phyloP scores from a whole-genome alignment of 2,329 filamentous ascomycete genomes.

The Fusarium neocosmosporiellum region DNA sequence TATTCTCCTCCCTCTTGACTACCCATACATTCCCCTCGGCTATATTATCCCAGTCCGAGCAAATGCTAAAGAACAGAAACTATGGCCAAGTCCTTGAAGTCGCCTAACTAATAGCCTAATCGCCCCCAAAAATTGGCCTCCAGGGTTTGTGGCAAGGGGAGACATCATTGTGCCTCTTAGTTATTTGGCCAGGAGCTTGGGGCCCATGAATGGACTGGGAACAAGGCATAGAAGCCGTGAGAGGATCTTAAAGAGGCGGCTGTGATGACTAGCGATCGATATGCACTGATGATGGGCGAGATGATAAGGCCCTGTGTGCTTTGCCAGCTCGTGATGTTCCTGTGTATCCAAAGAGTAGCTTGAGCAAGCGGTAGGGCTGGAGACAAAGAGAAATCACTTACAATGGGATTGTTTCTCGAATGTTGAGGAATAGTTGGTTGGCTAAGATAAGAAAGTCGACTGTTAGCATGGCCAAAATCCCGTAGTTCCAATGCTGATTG shows the following conservation, averaged over 20 bases:
- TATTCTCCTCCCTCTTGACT: neutral
- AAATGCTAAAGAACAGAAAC: neutral
- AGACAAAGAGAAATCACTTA: neutral
- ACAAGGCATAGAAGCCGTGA: neutral
- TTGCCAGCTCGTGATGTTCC: neutral
- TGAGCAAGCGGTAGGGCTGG: neutral
- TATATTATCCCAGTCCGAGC: neutral
- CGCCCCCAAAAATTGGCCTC: neutral
- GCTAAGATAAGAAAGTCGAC: neutral
- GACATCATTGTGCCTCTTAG: neutral
- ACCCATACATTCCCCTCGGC: neutral
- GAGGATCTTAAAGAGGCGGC: neutral
- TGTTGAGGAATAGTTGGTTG: neutral
- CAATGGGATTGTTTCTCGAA: neutral
- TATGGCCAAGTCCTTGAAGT: neutral
- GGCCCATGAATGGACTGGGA: neutral
- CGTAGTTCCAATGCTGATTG: neutral
- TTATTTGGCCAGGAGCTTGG: neutral
- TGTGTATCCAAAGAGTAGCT: neutral
- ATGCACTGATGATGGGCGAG: neutral
- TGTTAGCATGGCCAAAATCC: neutral
- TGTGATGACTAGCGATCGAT: neutral
- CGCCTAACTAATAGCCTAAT: neutral
- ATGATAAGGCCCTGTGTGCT: neutral
- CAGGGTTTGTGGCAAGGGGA: neutral